A percentile compares a stretch with the other conserved stretches of the same genome.
Conservation (phyloP, 2,329 filamentous ascomycete genomes). For the Chaetomium strumarium region DNA sequence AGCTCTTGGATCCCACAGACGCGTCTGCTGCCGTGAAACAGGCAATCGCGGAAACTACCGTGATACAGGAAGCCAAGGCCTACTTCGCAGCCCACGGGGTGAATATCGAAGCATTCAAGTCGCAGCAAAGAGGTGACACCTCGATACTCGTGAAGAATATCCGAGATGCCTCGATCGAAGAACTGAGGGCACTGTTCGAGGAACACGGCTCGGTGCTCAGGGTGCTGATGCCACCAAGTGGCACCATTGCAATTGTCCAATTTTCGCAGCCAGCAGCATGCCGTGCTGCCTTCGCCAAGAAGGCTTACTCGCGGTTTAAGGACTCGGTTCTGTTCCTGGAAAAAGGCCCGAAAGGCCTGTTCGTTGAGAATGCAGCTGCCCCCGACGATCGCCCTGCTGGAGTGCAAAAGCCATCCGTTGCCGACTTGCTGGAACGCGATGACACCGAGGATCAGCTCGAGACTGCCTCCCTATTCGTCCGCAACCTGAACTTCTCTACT, state of each 20-base stretch:
- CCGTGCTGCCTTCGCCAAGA: conserved; percentile 72
- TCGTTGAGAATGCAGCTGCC: conserved; percentile 37
- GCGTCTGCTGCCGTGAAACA: conserved; percentile 93
- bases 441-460: conserved; percentile 50
- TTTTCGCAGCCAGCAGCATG: conserved; percentile 75
- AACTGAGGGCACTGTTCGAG: conserved; percentile 75
- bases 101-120: conserved; percentile 87
- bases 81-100: conserved; percentile 87
- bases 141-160: conserved; percentile 94
- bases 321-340: conserved; percentile 90
- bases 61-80: conserved; percentile 92
- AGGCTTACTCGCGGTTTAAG: conserved; percentile 87
- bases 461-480: conserved; percentile 81
- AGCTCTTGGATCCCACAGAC: conserved; percentile 90
- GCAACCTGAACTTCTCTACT: conserved; percentile 90
- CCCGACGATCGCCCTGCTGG: conserved; percentile 35
- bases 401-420: conserved; percentile 58
- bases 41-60: conserved; percentile 89
- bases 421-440: conserved; percentile 60
- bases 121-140: conserved; percentile 74
- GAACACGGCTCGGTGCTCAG: conserved; percentile 75
- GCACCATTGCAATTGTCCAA: conserved; percentile 90
- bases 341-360: conserved; percentile 82
- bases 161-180: conserved; percentile 71
- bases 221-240: conserved; percentile 86